A percentile compares a stretch with the other conserved stretches of the same genome.
Conservation (phyloP, 768 basidiomycete genomes). For the Trametes coccinea region DNA sequence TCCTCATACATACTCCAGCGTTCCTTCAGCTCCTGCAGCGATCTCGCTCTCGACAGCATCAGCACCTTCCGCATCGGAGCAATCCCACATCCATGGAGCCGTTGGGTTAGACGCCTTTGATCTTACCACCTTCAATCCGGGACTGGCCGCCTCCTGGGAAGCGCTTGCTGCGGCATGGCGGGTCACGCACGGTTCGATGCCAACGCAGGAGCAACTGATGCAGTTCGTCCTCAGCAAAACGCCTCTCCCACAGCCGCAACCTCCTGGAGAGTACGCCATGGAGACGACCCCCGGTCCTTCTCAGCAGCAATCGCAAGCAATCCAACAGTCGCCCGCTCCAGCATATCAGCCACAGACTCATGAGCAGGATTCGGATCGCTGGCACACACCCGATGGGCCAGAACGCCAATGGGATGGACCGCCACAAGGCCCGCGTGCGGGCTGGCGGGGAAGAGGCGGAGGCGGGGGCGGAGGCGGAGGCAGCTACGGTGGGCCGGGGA, state of each 20-base stretch:
- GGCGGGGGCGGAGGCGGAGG: background rate
- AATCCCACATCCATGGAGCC: background rate
- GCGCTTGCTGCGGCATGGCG: conserved; percentile 78
- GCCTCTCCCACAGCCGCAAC: background rate
- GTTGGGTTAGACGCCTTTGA: conserved; percentile 69
- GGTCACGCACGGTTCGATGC: conserved; percentile 63
- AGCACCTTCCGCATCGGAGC: background rate
- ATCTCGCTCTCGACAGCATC: conserved; percentile 13
- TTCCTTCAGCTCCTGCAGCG: background rate
- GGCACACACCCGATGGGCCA: background rate
- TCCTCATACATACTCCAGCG: background rate
- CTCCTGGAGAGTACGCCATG: background rate
- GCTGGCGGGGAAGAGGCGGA: conserved; percentile 26
- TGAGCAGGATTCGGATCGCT: background rate
- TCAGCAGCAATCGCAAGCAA: background rate
- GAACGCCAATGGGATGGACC: conserved; percentile 4
- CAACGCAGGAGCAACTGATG: conserved; percentile 77
- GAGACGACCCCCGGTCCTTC: background rate
- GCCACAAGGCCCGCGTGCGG: conserved; percentile 6
- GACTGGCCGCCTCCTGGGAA: conserved; percentile 76
- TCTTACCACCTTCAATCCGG: conserved; percentile 70
- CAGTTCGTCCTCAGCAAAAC: conserved; percentile 53
- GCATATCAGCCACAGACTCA: background rate
- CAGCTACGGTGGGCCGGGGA: background rate
- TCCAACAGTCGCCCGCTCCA: background rate